phyloP scores from a whole-genome alignment of 2,329 filamentous ascomycete species.

The Epichloe scottii region DNA sequence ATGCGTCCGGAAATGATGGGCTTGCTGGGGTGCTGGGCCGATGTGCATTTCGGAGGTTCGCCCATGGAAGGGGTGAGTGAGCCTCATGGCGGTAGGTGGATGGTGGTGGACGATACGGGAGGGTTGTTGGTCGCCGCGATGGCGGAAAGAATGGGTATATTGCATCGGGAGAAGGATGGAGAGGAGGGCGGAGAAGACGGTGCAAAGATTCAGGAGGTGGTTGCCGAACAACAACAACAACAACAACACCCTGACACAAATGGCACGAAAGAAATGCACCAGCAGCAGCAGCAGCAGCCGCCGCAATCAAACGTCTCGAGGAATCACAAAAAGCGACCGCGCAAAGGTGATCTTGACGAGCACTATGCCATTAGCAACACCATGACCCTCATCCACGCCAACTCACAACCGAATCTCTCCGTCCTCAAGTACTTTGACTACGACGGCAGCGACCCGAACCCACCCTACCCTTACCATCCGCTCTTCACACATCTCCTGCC shows the following conservation, averaged over 20 bases:
- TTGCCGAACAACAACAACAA: not conserved
- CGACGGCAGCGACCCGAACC: constrained; percentile 54
- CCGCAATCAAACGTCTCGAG: constrained; percentile 2
- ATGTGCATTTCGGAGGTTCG: constrained; percentile 54
- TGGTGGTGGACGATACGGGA: constrained; percentile 78
- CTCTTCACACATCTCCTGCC: constrained; percentile 70
- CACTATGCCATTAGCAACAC: constrained; percentile 61
- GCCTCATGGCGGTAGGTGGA: constrained; percentile 44
- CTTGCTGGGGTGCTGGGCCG: constrained; percentile 76
- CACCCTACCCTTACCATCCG: constrained; percentile 53
- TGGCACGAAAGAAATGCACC: not conserved
- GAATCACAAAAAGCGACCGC: constrained; percentile 15
- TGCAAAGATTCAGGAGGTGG: not conserved
- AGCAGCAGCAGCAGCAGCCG: constrained; percentile 3
- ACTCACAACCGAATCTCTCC: constrained; percentile 76
- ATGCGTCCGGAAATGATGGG: constrained; percentile 74
- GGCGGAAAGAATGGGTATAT: constrained; percentile 78
- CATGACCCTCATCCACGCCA: constrained; percentile 67
- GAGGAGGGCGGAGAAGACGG: constrained; percentile 10
- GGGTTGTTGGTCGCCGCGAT: constrained; percentile 71
- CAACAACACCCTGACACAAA: not conserved
- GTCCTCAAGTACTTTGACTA: constrained; percentile 84
- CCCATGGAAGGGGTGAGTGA: constrained; percentile 14
- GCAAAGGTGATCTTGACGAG: constrained; percentile 42
- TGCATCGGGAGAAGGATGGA: constrained; percentile 36